A percentile compares a stretch with the other conserved stretches of the same genome.
phyloP scores from a whole-genome alignment of 106 monocot genomes.

The Alisma plantagoaquatica region DNA sequence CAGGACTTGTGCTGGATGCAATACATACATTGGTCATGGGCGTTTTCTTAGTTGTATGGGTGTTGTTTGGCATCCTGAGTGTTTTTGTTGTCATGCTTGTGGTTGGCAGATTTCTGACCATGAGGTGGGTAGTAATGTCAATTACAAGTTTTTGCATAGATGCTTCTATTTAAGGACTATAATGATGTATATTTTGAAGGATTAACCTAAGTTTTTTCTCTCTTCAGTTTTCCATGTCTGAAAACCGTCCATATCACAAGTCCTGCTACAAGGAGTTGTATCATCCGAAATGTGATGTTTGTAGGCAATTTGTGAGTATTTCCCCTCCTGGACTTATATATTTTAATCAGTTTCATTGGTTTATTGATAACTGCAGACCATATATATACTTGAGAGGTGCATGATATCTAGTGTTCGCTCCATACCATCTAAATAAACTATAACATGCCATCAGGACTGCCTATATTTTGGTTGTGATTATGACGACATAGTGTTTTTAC shows the following conservation, averaged over 20 bases:
- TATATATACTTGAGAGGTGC: too few species aligned
- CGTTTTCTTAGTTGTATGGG: conserved; percentile 69
- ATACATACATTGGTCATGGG: conserved; percentile 45
- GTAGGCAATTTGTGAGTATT: conserved; percentile 70
- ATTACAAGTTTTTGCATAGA: too few species aligned
- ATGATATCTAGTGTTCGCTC: too few species aligned
- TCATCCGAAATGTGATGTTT: conserved; percentile 88
- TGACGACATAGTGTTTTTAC: too few species aligned
- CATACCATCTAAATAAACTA: too few species aligned
- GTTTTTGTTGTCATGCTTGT: conserved; percentile 71
- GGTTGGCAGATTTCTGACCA: conserved; percentile 57
- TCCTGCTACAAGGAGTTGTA: conserved; percentile 48
- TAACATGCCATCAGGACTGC: too few species aligned
- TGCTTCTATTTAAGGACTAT: too few species aligned
- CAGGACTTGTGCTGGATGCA: conserved; percentile 80
- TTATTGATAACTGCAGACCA: too few species aligned
- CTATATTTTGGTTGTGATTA: too few species aligned
- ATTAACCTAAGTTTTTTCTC: conserved; percentile 3
- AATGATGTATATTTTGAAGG: not conserved
- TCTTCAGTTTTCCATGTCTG: conserved; percentile 53
- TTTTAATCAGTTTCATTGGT: too few species aligned
- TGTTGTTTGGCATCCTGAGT: conserved; percentile 70
- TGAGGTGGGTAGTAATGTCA: conserved; percentile 58
- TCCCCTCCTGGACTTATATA: too few species aligned
- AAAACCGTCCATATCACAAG: conserved; percentile 56